A percentile compares a stretch with the other conserved stretches of the same genome.
Conservation (phyloP, 129 eudicot species). For the Artemisia argyi region DNA sequence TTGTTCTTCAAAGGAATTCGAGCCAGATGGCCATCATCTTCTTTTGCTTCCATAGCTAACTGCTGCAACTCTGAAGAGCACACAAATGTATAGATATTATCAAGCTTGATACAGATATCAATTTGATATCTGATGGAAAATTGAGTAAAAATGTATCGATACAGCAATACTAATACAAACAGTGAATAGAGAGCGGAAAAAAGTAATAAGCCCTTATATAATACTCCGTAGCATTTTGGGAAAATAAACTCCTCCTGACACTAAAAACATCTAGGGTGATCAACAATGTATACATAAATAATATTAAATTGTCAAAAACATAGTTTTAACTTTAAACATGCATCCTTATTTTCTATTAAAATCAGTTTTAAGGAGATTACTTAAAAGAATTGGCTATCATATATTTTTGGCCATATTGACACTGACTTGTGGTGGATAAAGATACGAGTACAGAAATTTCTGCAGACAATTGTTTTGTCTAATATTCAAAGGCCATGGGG, state of each 20-base stretch:
- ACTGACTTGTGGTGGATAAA: too few relatives aligned
- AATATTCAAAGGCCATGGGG: too few relatives aligned
- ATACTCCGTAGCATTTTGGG: background rate
- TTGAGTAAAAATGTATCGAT: background rate
- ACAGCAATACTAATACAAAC: too few relatives aligned
- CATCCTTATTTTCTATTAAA: background rate
- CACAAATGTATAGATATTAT: background rate
- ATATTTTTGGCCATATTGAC: too few relatives aligned
- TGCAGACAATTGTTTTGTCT: too few relatives aligned
- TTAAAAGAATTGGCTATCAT: too few relatives aligned
- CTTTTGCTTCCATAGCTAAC: slow-evolving; percentile 57
- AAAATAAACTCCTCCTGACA: too few relatives aligned
- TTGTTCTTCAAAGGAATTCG: slow-evolving; percentile 56
- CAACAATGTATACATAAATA: background rate
- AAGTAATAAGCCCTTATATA: background rate
- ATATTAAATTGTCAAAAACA: background rate
- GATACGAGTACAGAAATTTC: too few relatives aligned
- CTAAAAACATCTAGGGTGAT: background rate
- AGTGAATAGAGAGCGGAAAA: too few relatives aligned
- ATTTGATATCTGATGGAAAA: background rate
- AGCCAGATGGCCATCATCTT: slow-evolving; percentile 73
- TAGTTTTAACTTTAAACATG: background rate
- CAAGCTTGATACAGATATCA: too few relatives aligned
- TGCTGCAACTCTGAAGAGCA: slow-evolving; percentile 57
- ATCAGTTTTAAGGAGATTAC: too few relatives aligned